Conservation (phyloP, 441 rosid species). For the Codiaeum variegatum region DNA sequence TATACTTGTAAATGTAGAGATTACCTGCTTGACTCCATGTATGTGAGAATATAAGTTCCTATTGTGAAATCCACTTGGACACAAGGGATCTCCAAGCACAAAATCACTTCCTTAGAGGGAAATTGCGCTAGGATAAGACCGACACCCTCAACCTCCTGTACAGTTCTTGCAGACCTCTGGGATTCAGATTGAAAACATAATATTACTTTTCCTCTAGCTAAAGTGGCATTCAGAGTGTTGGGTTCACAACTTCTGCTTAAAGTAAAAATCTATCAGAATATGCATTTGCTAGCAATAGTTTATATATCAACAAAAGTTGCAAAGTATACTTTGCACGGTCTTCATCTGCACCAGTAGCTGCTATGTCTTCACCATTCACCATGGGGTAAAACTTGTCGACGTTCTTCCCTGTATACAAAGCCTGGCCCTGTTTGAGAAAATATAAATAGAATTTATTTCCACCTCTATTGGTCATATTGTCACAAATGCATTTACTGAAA, state of each 20-base stretch:
- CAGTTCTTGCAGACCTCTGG: slow-evolving; percentile 38
- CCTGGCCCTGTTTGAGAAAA: slow-evolving; percentile 46
- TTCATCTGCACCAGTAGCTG: slow-evolving; percentile 31
- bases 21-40: slow-evolving; percentile 39
- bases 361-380: slow-evolving; percentile 44
- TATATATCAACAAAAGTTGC: not conserved
- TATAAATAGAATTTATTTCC: slow-evolving; percentile 12
- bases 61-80: slow-evolving; percentile 40
- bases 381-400: slow-evolving; percentile 37
- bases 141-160: slow-evolving; percentile 28
- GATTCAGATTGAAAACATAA: slow-evolving; percentile 49
- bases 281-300: not conserved
- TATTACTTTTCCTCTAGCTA: slow-evolving; percentile 46
- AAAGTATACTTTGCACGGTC: slow-evolving; percentile 36
- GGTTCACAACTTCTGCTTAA: slow-evolving; percentile 39
- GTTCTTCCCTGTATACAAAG: slow-evolving; percentile 34
- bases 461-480: not conserved
- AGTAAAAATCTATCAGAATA: slow-evolving; percentile 4
- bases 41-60: slow-evolving; percentile 42
- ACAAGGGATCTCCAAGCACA: slow-evolving; percentile 29
- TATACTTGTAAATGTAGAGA: not conserved
- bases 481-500: not conserved
- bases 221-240: slow-evolving; percentile 37
- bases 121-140: slow-evolving; percentile 46
- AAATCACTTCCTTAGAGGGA: slow-evolving; percentile 38